Evolutionary conservation across 164 flowering plant genomes (phyloP), one percentile per base, ranked within the genome.

Genomic region (Nymphaea colorata): DNA sequence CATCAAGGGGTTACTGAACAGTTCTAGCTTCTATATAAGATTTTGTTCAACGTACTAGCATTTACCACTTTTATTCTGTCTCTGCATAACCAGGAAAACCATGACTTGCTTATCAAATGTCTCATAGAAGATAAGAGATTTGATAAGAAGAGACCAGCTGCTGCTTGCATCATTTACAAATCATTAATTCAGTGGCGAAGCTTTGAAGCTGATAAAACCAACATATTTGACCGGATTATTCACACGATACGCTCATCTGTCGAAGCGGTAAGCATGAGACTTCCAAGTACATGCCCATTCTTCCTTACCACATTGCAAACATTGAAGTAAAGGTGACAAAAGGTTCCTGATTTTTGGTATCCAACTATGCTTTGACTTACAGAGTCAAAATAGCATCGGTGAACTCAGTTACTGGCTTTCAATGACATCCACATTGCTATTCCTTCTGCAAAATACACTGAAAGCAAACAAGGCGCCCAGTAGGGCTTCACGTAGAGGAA

Each of bases 101-200:
- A 85, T 69, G 91, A 90, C 65, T 72, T 76, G 64, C 83, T 90
- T 12, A 80, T 90, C 75, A 87, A 86, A 75, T 87, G 91, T 60
- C 83, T 90, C n/a, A 45, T 75, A 62, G 86, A 87, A 73, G 90
- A 87, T 44, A 84, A 79, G 67, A 57, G 78, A 66, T 90, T 90
- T 75, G 83, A 84, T 66, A 80, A 83, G 68, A 77, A 72, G 59
- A 84, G 78, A 69, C 86, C 96, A 41, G 83, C 76, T 15, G 84
- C 90, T 62, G 90, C 93, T 5, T 86, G 82, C 64, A 73, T 83
- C 57, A 82, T 87, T 4, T 87, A 81, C 72, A 87, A 81, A 77
- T 72, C 84, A 70, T 87, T 90, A 74, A 79, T 87, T 72, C 96
- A 87, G 42, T 90, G 96, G 96, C 79, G 90, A 79, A 85, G 93